Base-by-base conservation (phyloP, 441 rosid genomes). In the Arabidopsis lyrata region DNA sequence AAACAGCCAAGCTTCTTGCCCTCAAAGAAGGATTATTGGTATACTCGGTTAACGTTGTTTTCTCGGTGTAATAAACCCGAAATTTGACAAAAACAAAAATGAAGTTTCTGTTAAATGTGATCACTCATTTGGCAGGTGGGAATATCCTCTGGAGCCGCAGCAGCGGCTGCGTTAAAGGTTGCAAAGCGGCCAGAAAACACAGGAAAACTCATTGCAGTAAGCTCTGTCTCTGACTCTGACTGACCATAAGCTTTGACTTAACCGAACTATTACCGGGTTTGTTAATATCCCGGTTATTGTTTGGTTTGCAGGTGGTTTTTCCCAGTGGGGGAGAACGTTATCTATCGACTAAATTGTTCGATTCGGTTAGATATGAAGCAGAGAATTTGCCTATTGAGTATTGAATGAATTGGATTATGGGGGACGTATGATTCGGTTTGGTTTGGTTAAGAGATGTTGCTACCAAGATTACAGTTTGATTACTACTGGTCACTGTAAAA, bases 281-380 rank as follows among this genome's bases (percentile, higher is more conserved):
- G 0, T 14, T 27, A 29, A 1, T 59, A 10, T 31, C 6, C 63
- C 1, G n/a, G 62, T 75, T 59, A 20, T 59, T 1, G 11, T 12
- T n/a, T 44, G 58, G 62, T 56, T 13, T 67, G 42, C 83, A 93
- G 98, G 97, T 73, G 72, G 22, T 93, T 71, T 91, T 93, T 82
- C 91, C 93, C 13, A 93, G 98, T 86, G 88, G 86, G 7, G 96
- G 97, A 63, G 98, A 93, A 78, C 90, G 98, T 12, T 93, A 93
- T 53, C 83, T 93, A 39, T 88, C 98, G 1, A 82, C 98, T n/a
- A 89, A 82, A 74, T 77, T 89, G 77, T 93, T 93, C 1, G 94
- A 91, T 53, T 88, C 94, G 0, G 74, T 89, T 53, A 91, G 83
- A 80, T 49, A 54, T 34, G 96, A 93, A 72, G 89, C 92, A 2